These are phyloP conservation scores for Ascodesmis nigricans DNA, from an alignment of 495 filamentous ascomycete species.

Conservation along the genomic window DNA sequence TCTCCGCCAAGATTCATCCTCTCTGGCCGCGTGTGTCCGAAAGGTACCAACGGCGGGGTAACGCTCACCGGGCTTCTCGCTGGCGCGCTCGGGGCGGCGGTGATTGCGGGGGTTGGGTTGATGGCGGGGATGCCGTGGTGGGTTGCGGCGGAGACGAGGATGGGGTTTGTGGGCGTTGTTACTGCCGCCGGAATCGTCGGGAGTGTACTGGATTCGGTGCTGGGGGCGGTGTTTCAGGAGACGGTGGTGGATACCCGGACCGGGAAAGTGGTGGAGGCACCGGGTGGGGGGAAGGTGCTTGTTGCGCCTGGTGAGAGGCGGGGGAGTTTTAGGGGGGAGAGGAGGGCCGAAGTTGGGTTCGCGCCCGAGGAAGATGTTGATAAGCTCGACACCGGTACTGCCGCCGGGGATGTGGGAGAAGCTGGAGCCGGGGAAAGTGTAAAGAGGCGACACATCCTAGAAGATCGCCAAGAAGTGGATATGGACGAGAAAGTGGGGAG, in stretches of 20 bases:
- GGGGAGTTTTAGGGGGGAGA: constrained; percentile 5
- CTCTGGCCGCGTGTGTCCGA: constrained; percentile 51
- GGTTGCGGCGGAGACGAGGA: constrained; percentile 28
- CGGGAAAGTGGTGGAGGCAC: constrained; percentile 76
- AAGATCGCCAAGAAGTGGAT: constrained; percentile 6
- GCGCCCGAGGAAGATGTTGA: constrained; percentile 23
- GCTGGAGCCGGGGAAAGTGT: constrained; percentile 7
- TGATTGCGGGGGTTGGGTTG: constrained; percentile 43
- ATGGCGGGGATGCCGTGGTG: constrained; percentile 21
- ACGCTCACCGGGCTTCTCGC: constrained; percentile 48
- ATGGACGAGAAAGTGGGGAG: neutral
- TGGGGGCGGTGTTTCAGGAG: constrained; percentile 68
- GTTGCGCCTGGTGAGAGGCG: constrained; percentile 25
- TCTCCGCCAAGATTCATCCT: constrained; percentile 64
- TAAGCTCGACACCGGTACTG: constrained; percentile 6
- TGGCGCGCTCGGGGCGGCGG: constrained; percentile 50
- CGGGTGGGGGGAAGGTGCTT: constrained; percentile 55
- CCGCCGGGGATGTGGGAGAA: constrained; percentile 6
- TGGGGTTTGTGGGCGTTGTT: constrained; percentile 30
- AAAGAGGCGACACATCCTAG: constrained; percentile 13
- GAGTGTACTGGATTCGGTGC: constrained; percentile 61
- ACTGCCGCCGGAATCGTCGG: constrained; percentile 25
- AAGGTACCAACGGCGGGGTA: constrained; percentile 83
- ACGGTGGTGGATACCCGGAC: constrained; percentile 65
- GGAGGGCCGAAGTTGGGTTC: neutral